Evolutionary conservation across 2,329 filamentous ascomycete species (phyloP), one percentile per base, ranked within the genome.

Genomic region (Xylaria sp.): DNA sequence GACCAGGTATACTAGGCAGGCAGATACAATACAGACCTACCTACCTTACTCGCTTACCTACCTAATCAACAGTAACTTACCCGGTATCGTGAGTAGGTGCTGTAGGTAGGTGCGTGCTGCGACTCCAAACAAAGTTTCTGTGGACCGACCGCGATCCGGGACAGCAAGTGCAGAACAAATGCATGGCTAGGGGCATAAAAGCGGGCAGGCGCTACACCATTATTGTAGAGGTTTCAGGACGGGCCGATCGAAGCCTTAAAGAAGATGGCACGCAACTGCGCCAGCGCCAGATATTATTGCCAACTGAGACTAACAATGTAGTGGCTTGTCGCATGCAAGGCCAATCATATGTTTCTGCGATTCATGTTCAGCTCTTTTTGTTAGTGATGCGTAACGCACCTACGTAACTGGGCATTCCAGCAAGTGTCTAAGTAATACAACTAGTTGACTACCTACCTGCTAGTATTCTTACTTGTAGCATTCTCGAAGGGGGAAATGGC

Each of bases 161-260:
- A 42, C 14, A 14, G 39, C 14, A 17, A 42, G 11, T 14, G 39
- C 39, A 14, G 14, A 27, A 27, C 12, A 24, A 50, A 50, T 9
- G 47, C 21, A 17, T 51, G 24, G 9, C 11, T 27, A 30, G 24
- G 9, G 6, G n/a, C 45, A 19, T 3, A 36, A 36, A 36, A 36
- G 34, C 34, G 34, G 39, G 39, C 14, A n/a, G 17, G n/a, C 14
- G 42, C 17, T 17, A 47, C 6, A 8, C n/a, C 5, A 19, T 73
- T 71, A 73, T 72, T 71, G 70, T 73, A 61, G 48, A 57, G 69
- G 74, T 75, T 74, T 71, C 73, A 74, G 66, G 64, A 70, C 71
- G 54, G 66, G 57, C 53, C 61, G 66, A 69, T 71, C 60, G 21
- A 27, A 39, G 42, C 39, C 24, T 51, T 14, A 51, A 21, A 27